phyloP scores from a whole-genome alignment of 805 yeast species.

The Schwanniomyces vanrijiae region DNA sequence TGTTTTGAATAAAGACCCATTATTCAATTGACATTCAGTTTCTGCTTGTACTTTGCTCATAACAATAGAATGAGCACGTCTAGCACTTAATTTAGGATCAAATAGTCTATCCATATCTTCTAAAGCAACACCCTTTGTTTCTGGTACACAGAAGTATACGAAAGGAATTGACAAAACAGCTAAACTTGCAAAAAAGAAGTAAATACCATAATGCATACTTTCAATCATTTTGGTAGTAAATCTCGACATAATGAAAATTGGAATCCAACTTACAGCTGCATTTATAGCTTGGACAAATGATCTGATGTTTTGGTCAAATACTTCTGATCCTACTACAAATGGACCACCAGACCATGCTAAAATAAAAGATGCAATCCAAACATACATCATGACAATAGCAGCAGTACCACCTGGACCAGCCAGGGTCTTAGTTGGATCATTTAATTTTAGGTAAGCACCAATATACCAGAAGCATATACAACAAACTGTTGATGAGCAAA shows the following conservation, averaged over 20 bases:
- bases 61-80: slow-evolving; percentile 21
- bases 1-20: slow-evolving; percentile 16
- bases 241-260: slow-evolving; percentile 37
- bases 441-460: slow-evolving; percentile 34
- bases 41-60: slow-evolving; percentile 12
- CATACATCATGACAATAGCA: slow-evolving; percentile 41
- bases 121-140: slow-evolving; percentile 35
- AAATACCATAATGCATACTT: slow-evolving; percentile 35
- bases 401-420: slow-evolving; percentile 42
- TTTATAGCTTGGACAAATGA: slow-evolving; percentile 41
- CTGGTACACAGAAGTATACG: slow-evolving; percentile 38
- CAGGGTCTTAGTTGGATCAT: slow-evolving; percentile 27
- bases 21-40: slow-evolving; percentile 12
- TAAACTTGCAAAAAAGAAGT: slow-evolving; percentile 36
- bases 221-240: slow-evolving; percentile 34
- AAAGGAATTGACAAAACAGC: slow-evolving; percentile 35
- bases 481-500: slow-evolving; percentile 34
- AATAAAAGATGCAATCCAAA: slow-evolving; percentile 42
- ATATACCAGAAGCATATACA: slow-evolving; percentile 40
- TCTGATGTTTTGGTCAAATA: slow-evolving; percentile 40
- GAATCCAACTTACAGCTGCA: slow-evolving; percentile 41
- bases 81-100: slow-evolving; percentile 19
- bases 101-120: slow-evolving; percentile 28
- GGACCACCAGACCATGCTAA: slow-evolving; percentile 44
- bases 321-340: slow-evolving; percentile 39